phyloP scores from a whole-genome alignment of 345 rosid genomes.

The Citrus sp. region DNA sequence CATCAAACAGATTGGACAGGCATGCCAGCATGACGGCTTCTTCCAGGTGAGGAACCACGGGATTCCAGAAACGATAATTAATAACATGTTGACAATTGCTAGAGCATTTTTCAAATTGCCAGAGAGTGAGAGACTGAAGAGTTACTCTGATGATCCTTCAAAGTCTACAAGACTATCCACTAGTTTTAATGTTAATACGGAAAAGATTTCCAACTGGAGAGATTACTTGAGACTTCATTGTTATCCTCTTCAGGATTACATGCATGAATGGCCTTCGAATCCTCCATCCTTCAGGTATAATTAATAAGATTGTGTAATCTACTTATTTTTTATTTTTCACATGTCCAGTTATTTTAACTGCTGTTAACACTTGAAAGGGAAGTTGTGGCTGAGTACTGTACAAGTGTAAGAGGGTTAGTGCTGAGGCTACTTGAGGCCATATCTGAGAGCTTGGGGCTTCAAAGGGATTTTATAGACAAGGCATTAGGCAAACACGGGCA shows the following conservation, averaged over 20 bases:
- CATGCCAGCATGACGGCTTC: slow-evolving; percentile 61
- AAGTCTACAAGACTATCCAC: slow-evolving; percentile 67
- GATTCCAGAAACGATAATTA: slow-evolving; percentile 24
- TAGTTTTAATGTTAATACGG: slow-evolving; percentile 66
- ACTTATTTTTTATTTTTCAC: background rate
- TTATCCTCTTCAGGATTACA: slow-evolving; percentile 56
- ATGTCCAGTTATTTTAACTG: background rate
- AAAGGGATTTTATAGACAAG: slow-evolving; percentile 35
- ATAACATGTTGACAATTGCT: slow-evolving; percentile 30
- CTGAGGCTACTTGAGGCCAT: slow-evolving; percentile 58
- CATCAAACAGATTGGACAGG: slow-evolving; percentile 43
- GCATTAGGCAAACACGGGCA: slow-evolving; percentile 59
- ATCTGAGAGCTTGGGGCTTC: slow-evolving; percentile 75
- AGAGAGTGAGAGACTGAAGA: slow-evolving; percentile 63
- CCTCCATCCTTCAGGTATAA: slow-evolving; percentile 61
- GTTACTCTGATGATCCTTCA: slow-evolving; percentile 58
- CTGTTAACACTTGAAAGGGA: slow-evolving; percentile 38
- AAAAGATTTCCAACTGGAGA: slow-evolving; percentile 77
- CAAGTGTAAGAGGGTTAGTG: slow-evolving; percentile 42
- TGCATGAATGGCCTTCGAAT: slow-evolving; percentile 70
- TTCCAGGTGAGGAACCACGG: slow-evolving; percentile 77
- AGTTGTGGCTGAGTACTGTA: slow-evolving; percentile 55
- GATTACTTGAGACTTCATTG: slow-evolving; percentile 79
- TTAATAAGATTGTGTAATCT: no score
- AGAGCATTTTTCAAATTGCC: slow-evolving; percentile 63